Evolutionary conservation across 2,329 filamentous ascomycete genomes (phyloP), one percentile per base, ranked within the genome.

Genomic region (Diaporthe australafricana): DNA sequence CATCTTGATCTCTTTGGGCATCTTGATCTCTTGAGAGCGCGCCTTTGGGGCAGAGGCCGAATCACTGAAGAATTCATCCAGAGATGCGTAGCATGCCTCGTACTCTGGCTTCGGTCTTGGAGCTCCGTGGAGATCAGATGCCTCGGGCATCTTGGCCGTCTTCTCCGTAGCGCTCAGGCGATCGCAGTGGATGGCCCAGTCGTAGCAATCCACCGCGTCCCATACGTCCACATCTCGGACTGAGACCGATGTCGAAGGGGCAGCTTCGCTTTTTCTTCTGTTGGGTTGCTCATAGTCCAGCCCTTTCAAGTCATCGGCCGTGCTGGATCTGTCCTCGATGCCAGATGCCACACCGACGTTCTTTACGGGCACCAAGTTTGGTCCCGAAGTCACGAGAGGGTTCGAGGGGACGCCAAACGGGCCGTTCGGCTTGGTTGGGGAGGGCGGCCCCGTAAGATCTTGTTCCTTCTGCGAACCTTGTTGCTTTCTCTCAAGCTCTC

Each of bases 181-280:
- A 6, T 9, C 27, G 40, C 57, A 63, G 42, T 63, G 57, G 27
- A 22, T 22, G 27, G 27, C 57, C 57, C 57, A 63, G 57, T 63
- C 57, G 27, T 63, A 48, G 9, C 40, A 25, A 11, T 14, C 6
- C 1, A 63, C 27, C 11, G 7, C 2, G 1, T 14, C 22, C 35
- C 8, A 20, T 2, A 20, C 2, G 3, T 2, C 30, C 38, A 5
- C 20, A n/a, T 32, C 11, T 8, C 2, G 9, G 4, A 14, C 3
- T 16, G 40, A 47, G 2, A 6, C 17, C 20, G 57, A 42, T 4
- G 40, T 32, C 11, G 57, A 14, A 1, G 57, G 40, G 27, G 27
- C 22, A n/a, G 12, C 1, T 5, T 53, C 50, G 50, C 14, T 22
- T 17, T 22, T 11, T 11, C 9, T 22, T 20, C n/a, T 22, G 20